Evolutionary conservation across 1,139 yeast genomes (phyloP).

Genomic region (Geotrichum carabidarum): DNA sequence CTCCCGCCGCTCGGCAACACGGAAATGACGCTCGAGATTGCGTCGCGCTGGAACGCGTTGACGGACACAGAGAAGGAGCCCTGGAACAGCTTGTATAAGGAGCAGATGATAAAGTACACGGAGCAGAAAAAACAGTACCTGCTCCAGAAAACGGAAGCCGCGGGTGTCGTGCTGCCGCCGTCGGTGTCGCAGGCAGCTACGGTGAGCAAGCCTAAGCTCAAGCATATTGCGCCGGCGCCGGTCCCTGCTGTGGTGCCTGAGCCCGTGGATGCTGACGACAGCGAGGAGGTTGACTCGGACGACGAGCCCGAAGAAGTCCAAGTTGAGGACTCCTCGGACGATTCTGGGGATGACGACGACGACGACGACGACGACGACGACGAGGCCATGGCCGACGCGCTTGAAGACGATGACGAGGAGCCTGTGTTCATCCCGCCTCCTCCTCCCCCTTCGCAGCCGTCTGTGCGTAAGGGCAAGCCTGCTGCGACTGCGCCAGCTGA

Average conservation of each 20-base stretch:
- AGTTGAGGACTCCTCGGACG: not conserved
- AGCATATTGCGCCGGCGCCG: not conserved
- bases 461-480: constrained; percentile 1
- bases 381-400: constrained; percentile 3
- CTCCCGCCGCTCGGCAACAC: constrained; percentile 62
- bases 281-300: constrained; percentile 6
- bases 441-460: constrained; percentile 4
- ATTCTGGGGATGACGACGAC: constrained; percentile 7
- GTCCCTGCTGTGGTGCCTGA: not conserved
- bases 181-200: too few relatives aligned
- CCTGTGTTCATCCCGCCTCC: not conserved
- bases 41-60: constrained; percentile 71
- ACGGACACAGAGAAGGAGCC: constrained; percentile 60
- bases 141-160: constrained; percentile 39
- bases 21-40: constrained; percentile 73
- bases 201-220: too few relatives aligned
- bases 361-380: constrained; percentile 11
- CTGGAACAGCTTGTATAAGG: constrained; percentile 71
- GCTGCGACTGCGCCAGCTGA: not conserved
- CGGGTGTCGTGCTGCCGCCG: not conserved
- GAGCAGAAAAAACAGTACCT: constrained; percentile 59
- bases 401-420: constrained; percentile 7
- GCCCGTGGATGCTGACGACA: constrained; percentile 11
- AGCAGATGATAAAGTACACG: constrained; percentile 60
- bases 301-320: not conserved